Conservation (phyloP, 805 yeast species). For the Ogataea populi-albae region DNA sequence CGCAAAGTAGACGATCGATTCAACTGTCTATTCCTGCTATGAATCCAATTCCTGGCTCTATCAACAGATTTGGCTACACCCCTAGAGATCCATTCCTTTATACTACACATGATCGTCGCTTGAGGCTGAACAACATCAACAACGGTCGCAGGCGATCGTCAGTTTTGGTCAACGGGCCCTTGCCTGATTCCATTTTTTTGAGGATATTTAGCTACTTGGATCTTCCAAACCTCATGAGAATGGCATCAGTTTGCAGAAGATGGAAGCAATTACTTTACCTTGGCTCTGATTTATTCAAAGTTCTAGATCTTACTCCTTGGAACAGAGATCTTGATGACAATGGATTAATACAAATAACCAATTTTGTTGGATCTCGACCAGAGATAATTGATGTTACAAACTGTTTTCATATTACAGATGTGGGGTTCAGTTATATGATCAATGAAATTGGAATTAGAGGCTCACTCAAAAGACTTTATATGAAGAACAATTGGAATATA, state of each 20-base stretch:
- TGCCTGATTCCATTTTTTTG: conserved; percentile 59
- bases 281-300: conserved; percentile 50
- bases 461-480: conserved; percentile 48
- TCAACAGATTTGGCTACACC: conserved; percentile 24
- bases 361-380: conserved; percentile 71
- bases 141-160: conserved; percentile 53
- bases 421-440: conserved; percentile 67
- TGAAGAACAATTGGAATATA: conserved; percentile 75
- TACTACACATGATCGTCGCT: conserved; percentile 52
- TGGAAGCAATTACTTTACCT: conserved; percentile 66
- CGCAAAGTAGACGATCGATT: conserved; percentile 6
- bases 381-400: conserved; percentile 58
- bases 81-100: conserved; percentile 42
- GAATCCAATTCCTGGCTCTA: conserved; percentile 28
- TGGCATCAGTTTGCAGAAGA: conserved; percentile 55
- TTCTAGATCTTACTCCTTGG: conserved; percentile 59
- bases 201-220: conserved; percentile 51
- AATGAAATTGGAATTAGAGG: conserved; percentile 71
- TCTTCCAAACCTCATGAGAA: conserved; percentile 58
- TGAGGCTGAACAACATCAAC: conserved; percentile 44
- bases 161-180: conserved; percentile 50
- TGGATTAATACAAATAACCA: conserved; percentile 55
- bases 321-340: conserved; percentile 58
- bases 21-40: conserved; percentile 23
- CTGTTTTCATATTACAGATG: conserved; percentile 76